phyloP scores from a whole-genome alignment of 2,329 filamentous ascomycete species.

The Curvularia lunata region DNA sequence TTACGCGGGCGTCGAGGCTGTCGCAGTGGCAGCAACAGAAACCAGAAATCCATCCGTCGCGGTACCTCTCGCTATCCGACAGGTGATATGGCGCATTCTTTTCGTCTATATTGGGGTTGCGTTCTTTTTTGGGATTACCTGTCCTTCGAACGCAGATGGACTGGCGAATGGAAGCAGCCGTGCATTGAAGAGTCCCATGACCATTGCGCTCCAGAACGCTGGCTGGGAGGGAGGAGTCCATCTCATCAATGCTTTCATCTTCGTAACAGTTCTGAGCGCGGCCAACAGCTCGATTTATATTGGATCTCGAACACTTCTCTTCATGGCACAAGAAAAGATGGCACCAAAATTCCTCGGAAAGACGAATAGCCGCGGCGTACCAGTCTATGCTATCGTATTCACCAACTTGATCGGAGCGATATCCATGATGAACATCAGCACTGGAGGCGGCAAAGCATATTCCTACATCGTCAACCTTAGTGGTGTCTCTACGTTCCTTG shows the following conservation, averaged over 20 bases:
- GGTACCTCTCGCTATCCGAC: slow-evolving; percentile 56
- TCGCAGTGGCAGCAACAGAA: slow-evolving; percentile 47
- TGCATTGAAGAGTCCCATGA: slow-evolving; percentile 65
- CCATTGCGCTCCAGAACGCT: slow-evolving; percentile 66
- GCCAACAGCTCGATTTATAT: slow-evolving; percentile 78
- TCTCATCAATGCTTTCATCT: slow-evolving; percentile 69
- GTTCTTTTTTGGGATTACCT: slow-evolving; percentile 65
- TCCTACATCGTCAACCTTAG: slow-evolving; percentile 72
- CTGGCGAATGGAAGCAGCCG: slow-evolving; percentile 67
- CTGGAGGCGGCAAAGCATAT: slow-evolving; percentile 70
- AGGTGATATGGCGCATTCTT: slow-evolving; percentile 53
- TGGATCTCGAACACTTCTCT: slow-evolving; percentile 74
- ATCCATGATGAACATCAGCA: slow-evolving; percentile 77
- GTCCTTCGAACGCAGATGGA: slow-evolving; percentile 69
- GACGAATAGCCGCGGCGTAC: slow-evolving; percentile 69
- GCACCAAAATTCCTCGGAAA: slow-evolving; percentile 72
- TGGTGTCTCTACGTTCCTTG: slow-evolving; percentile 73
- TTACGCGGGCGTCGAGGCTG: slow-evolving; percentile 47
- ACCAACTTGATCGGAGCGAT: slow-evolving; percentile 74
- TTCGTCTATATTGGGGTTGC: slow-evolving; percentile 55
- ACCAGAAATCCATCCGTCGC: slow-evolving; percentile 53
- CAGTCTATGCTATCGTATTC: slow-evolving; percentile 66
- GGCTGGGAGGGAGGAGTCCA: slow-evolving; percentile 76
- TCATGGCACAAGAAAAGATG: slow-evolving; percentile 75
- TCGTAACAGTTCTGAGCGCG: slow-evolving; percentile 68